Base-by-base conservation (phyloP, 768 basidiomycete genomes). In the Boletus huronensis region DNA sequence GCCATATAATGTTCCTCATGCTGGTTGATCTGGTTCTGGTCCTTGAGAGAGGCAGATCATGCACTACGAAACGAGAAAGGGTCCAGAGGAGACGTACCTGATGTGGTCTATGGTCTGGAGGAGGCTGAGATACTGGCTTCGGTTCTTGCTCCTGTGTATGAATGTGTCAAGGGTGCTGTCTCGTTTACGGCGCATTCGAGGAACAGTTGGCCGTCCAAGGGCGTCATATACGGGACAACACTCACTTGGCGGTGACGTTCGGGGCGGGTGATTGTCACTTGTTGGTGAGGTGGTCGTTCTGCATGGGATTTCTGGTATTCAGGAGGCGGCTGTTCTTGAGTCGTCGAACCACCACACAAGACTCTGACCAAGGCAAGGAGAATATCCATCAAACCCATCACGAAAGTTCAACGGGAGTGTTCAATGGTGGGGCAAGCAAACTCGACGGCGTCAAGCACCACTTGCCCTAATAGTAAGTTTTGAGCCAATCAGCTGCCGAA, bases 1-100 rank as follows among this genome's bases (percentile, higher is more conserved):
- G 76, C 72, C 47, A 74, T 69, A 65, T 96, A 97, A 57, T 87
- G 75, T 14, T 79, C 77, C 64, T 93, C 82, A 57, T 80, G 77
- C 61, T 87, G 84, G 67, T 92, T 90, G 45, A 77, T 57, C 61
- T 82, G 79, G 61, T 84, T 83, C 55, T 72, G 74, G 61, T 85
- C 79, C 81, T 66, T 80, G 64, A 55, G 50, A 50, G 50, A 50
- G 52, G 54, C 7, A 41, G 32, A 39, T 50, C 16, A 53, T 1
- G 16, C 16, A 23, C 16, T 48, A 17, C 6, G 7, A 23, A 10
- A 19, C 23, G 6, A 21, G 31, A 36, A 26, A 19, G 23, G 16
- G 41, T 32, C 21, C 14, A 9, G 31, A 13, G 42, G 32, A 42
- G 23, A 47, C 48, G 47, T 63, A 61, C 64, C 54, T 67, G 57